Base-by-base conservation (phyloP, 2,329 filamentous ascomycete species). In the Aspergillus thermomutatus region DNA sequence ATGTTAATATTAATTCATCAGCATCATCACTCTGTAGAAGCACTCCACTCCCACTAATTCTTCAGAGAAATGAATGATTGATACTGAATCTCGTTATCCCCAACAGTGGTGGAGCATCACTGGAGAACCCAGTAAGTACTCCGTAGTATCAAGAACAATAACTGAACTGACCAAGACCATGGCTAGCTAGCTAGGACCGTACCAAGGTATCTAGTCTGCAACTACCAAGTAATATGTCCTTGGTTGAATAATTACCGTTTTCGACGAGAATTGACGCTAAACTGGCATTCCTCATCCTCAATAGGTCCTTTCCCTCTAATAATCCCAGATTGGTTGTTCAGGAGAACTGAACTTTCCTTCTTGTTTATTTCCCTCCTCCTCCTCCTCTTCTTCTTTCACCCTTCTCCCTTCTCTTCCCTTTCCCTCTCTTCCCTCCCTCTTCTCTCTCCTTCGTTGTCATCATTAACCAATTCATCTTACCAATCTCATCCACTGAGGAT, bases 311-410 rank as follows among this genome's bases (percentile, higher is more conserved):
- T 37, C 31, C 31, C 17, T 17, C 31, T 17, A 37, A 7, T 5
- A 37, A 37, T 37, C 31, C 17, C 17, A 37, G 31, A 14, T 31
- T 37, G 31, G 17, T 37, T 37, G 14, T 17, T 37, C 14, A 6
- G 17, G 31, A 37, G 14, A 17, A 19, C 7, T 45, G n/a, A 23
- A 11, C n/a, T 14, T 45, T 45, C n/a, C 41, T 8, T 45, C 41
- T 45, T 45, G 41, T 55, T 48, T 53, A 52, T 37, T 50, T 53
- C 54, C 45, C 53, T 23, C 27, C 34, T 50, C 27, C 48, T 52
- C 47, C 34, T 52, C 52, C 54, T 40, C 21, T 41, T 28, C 27
- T 27, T 55, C 25, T 46, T 49, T 17, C n/a, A 28, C 26, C 25
- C 55, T 27, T 47, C 34, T 43, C 40, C 47, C 41, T 43, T 37